Conservation (phyloP, 2,329 filamentous ascomycete genomes). For the Whalleya microplaca region DNA sequence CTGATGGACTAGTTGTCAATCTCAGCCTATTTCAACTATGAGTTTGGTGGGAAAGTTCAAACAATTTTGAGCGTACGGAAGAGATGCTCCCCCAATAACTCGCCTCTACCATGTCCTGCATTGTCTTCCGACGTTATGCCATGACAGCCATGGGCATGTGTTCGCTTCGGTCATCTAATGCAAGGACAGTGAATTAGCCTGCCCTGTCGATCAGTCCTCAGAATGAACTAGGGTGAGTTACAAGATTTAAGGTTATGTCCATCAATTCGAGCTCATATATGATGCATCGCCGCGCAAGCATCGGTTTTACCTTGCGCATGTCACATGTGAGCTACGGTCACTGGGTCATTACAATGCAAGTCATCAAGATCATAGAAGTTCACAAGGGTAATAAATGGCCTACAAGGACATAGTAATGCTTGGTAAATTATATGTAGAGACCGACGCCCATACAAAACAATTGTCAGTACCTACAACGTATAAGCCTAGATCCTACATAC, state of each 20-base stretch:
- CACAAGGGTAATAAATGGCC: background rate
- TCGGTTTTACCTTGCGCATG: background rate
- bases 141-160: background rate
- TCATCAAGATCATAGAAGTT: background rate
- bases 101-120: too few relatives aligned
- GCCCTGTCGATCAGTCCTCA: background rate
- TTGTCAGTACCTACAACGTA: too few relatives aligned
- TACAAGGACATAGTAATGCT: background rate
- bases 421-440: background rate
- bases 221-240: background rate
- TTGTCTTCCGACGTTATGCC: background rate
- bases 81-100: too few relatives aligned
- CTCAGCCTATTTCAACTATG: too few relatives aligned
- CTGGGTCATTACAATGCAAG: background rate
- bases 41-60: too few relatives aligned
- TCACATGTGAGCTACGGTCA: too few relatives aligned
- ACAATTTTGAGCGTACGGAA: too few relatives aligned
- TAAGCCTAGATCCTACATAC: background rate
- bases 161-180: background rate
- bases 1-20: background rate
- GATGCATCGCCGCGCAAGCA: background rate
- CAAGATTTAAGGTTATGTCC: background rate
- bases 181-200: background rate
- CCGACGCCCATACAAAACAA: background rate
- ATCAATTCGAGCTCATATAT: background rate